phyloP scores from a whole-genome alignment of 2,329 filamentous ascomycete species.

The Pseudocercospora fijiensis region DNA sequence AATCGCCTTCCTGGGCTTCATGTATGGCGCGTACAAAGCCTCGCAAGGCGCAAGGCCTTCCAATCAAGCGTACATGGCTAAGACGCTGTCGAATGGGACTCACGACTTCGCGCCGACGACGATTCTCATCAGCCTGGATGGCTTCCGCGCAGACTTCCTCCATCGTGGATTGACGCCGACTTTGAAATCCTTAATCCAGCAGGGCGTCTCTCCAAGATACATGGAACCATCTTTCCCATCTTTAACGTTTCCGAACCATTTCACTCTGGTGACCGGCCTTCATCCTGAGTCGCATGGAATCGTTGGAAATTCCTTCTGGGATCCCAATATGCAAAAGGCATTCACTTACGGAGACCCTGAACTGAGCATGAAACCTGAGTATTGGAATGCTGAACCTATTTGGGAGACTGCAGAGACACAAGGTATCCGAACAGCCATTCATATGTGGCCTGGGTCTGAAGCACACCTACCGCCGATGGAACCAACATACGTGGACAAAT shows the following conservation, averaged over 20 bases:
- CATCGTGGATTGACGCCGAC: constrained; percentile 79
- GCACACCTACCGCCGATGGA: constrained; percentile 74
- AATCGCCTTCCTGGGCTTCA: constrained; percentile 55
- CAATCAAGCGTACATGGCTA: constrained; percentile 18
- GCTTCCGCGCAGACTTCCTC: constrained; percentile 92
- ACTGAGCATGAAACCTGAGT: constrained; percentile 77
- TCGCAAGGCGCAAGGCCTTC: neutral
- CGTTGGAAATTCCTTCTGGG: constrained; percentile 94
- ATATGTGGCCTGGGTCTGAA: constrained; percentile 99
- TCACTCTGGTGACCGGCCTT: constrained; percentile 85
- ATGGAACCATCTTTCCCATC: constrained; percentile 95
- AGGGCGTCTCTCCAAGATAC: constrained; percentile 85
- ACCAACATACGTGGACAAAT: constrained; percentile 80
- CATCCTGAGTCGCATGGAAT: constrained; percentile 92
- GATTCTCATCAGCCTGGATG: constrained; percentile 89
- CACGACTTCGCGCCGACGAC: constrained; percentile 88
- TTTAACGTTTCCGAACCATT: constrained; percentile 93
- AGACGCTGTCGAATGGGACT: constrained; percentile 70
- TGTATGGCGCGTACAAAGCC: constrained; percentile 58
- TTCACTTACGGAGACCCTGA: constrained; percentile 83
- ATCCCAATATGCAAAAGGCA: constrained; percentile 70
- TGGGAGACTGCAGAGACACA: constrained; percentile 91
- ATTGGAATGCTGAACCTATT: constrained; percentile 93
- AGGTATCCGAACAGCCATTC: constrained; percentile 75
- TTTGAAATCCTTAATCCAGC: constrained; percentile 71